These are phyloP conservation scores for Citrus maxima DNA, from an alignment of 345 rosid genomes.

Conservation along the genomic window DNA sequence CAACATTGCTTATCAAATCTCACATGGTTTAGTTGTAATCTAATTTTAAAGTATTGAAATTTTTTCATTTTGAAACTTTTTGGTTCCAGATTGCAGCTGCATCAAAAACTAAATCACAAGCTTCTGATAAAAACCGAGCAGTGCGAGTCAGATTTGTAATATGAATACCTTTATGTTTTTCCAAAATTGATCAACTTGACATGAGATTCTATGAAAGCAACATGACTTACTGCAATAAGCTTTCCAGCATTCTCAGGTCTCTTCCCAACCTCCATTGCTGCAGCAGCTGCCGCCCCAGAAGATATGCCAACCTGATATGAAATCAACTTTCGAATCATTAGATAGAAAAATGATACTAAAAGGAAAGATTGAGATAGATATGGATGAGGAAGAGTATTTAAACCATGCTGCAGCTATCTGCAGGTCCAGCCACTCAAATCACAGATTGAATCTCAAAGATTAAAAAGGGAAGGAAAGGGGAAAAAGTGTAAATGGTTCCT, in stretches of 20 bases:
- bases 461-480: neutral
- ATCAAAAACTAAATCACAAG: no score
- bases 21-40: neutral
- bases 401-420: neutral
- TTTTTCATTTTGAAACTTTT: neutral
- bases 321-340: conserved; percentile 1
- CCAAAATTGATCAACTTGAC: neutral
- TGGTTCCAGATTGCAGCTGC: neutral
- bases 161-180: no score
- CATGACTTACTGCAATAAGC: conserved; percentile 74
- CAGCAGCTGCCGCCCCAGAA: conserved; percentile 96
- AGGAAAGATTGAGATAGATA: neutral
- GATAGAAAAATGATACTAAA: neutral
- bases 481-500: neutral
- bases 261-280: conserved; percentile 81
- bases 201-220: conserved; percentile 5
- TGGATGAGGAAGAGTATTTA: neutral
- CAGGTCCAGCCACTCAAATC: neutral
- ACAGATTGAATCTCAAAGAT: neutral
- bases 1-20: neutral
- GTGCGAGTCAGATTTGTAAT: no score
- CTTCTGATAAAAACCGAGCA: no score
- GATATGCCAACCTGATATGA: conserved; percentile 88
- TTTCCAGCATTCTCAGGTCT: conserved; percentile 93
- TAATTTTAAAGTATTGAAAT: neutral